Evolutionary conservation across 2,329 filamentous ascomycete genomes (phyloP).

Genomic region (Aspergillus cejpii): DNA sequence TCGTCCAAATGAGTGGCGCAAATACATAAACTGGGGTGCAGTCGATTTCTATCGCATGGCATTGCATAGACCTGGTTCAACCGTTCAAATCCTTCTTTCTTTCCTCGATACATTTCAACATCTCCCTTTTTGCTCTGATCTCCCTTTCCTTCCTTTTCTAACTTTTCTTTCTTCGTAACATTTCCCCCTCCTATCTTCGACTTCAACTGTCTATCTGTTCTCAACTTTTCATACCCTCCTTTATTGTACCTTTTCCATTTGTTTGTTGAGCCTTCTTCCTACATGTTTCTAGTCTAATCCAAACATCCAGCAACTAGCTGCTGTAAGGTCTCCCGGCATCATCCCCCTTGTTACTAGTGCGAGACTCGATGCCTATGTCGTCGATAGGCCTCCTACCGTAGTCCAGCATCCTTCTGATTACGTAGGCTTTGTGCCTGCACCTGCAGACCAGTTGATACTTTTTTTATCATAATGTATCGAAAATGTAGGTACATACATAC

Average conservation of each 20-base stretch:
- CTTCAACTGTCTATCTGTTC: slow-evolving; percentile 12
- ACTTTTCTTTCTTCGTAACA: slow-evolving; percentile 10
- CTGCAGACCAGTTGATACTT: too few species aligned
- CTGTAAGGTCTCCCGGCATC: too few species aligned
- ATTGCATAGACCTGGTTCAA: slow-evolving; percentile 33
- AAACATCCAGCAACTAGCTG: slow-evolving; percentile 28
- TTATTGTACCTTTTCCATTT: slow-evolving; percentile 30
- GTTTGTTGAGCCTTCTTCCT: slow-evolving; percentile 30
- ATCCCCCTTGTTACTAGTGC: too few species aligned
- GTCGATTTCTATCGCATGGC: slow-evolving; percentile 36
- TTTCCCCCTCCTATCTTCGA: slow-evolving; percentile 4
- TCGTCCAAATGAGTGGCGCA: slow-evolving; percentile 33
- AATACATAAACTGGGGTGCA: slow-evolving; percentile 36
- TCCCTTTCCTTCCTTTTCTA: slow-evolving; percentile 18
- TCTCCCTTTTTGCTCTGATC: slow-evolving; percentile 8
- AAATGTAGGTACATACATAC: too few species aligned
- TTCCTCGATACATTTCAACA: slow-evolving; percentile 9
- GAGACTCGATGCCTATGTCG: too few species aligned
- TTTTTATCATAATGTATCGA: too few species aligned
- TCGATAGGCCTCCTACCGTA: too few species aligned
- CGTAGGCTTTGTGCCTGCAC: too few species aligned
- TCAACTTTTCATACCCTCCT: slow-evolving; percentile 22
- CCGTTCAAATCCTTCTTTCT: slow-evolving; percentile 29
- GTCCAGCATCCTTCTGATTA: too few species aligned
- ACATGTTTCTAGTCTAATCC: slow-evolving; percentile 32